Evolutionary conservation across 176 grass and related monocot species (phyloP), one percentile per base, ranked within the genome.

Genomic region (Leersia perrieri): DNA sequence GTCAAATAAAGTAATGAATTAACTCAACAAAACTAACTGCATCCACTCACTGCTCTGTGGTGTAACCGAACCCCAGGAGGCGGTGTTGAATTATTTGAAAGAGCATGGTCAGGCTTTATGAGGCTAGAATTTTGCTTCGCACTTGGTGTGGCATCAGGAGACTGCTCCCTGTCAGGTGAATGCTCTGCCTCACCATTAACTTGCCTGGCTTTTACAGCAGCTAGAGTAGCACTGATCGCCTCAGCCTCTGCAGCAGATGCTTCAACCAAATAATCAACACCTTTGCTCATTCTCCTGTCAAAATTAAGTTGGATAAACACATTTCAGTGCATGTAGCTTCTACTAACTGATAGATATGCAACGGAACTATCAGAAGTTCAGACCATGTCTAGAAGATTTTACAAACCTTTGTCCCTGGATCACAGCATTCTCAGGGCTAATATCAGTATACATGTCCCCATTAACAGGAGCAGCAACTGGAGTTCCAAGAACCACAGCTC

Each of bases 381-480:
- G n/a, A n/a, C n/a, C 5, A 32, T 9, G 3, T 41, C 35, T 66
- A 70, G 30, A 32, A 69, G 47, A 81, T 38, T 10, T 71, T 80
- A 65, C 72, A 62, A 89, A 99, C 96, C 96, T 95, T 72, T 89
- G 90, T 83, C 90, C 92, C 76, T 93, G 92, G 15, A 94, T 80
- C 73, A 93, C 70, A 18, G 96, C 90, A 80, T 99, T 95, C 84
- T 99, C 96, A 70, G 92, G 77, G 85, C 92, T 99, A 79, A 95
- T 99, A 86, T 99, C 96, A 77, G 88, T 89, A 57, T 88, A 77
- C 66, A 93, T 83, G 84, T 93, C 92, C 58, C 90, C 92, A 86
- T 99, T 99, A 62, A 93, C 84, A 47, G 96, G 92, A 84, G 90
- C 84, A 72, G 92, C 96, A 88, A 99, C 96, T 36, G 92, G 92